Evolutionary conservation across 1,139 yeast genomes (phyloP).

Genomic region (Pichia sp.): DNA sequence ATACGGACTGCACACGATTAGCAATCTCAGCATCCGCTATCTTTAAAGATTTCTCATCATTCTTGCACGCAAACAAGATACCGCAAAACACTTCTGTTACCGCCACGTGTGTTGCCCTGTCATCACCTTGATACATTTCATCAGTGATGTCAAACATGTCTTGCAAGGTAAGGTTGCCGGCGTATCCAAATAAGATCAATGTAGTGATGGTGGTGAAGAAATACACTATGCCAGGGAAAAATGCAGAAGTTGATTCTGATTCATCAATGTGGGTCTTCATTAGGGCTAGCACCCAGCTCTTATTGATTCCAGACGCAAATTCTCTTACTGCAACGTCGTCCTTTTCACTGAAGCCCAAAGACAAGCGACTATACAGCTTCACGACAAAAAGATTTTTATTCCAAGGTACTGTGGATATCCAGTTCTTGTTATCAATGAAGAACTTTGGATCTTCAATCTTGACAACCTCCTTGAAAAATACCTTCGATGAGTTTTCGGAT

Average conservation of each 20-base stretch:
- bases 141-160: conserved; percentile 47
- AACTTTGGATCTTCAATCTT: conserved; percentile 42
- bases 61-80: conserved; percentile 42
- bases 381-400: conserved; percentile 49
- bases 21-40: conserved; percentile 43
- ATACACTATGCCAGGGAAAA: conserved; percentile 55
- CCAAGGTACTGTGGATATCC: conserved; percentile 79
- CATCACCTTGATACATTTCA: conserved; percentile 51
- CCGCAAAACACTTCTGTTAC: conserved; percentile 58
- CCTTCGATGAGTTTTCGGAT: conserved; percentile 30
- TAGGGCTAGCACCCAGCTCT: conserved; percentile 52
- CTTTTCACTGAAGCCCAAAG: conserved; percentile 31
- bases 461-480: conserved; percentile 49
- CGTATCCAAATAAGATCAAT: conserved; percentile 38
- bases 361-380: conserved; percentile 25
- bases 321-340: conserved; percentile 36
- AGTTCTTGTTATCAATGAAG: conserved; percentile 50
- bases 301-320: conserved; percentile 42
- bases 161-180: conserved; percentile 31
- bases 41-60: conserved; percentile 23
- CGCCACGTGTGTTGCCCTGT: conserved; percentile 57
- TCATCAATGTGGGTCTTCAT: conserved; percentile 55
- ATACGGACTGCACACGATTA: conserved; percentile 37
- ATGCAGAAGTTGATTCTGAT: conserved; percentile 54
- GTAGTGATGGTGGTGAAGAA: conserved; percentile 41